These are phyloP conservation scores for Torulaspora indica DNA, from an alignment of 805 yeast species.

Conservation along the genomic window DNA sequence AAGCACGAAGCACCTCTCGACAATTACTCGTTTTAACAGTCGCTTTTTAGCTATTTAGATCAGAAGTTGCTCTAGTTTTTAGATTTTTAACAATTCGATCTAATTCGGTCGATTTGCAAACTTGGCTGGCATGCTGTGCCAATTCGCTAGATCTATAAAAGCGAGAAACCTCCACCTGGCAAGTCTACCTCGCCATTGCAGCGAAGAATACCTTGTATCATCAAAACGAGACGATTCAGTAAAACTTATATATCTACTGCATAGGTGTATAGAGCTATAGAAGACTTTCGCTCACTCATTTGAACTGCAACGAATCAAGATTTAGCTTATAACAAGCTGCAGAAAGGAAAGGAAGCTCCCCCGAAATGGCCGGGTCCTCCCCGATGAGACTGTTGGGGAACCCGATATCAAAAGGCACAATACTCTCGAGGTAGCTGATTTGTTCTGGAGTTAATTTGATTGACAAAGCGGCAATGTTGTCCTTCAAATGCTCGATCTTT, in stretches of 20 bases:
- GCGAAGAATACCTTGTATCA: too few species aligned
- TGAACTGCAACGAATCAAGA: not conserved
- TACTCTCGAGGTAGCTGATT: conserved; percentile 14
- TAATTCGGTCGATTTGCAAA: too few species aligned
- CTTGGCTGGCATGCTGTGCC: too few species aligned
- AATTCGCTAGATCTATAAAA: too few species aligned
- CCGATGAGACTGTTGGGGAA: conserved; percentile 18
- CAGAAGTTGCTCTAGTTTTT: not conserved
- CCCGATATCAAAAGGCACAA: conserved; percentile 18
- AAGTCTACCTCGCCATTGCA: too few species aligned
- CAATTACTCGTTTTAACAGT: conserved; percentile 10
- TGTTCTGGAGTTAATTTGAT: conserved; percentile 17
- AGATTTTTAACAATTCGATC: too few species aligned
- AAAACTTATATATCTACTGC: too few species aligned
- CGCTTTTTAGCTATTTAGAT: not conserved
- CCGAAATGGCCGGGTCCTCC: conserved; percentile 14
- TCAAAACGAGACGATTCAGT: too few species aligned
- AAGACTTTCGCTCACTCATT: not conserved
- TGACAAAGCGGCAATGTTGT: conserved; percentile 17
- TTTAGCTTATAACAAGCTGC: conserved; percentile 3
- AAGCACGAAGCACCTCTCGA: conserved; percentile 23
- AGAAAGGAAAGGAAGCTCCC: conserved; percentile 5
- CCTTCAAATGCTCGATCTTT: conserved; percentile 20
- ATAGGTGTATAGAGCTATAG: too few species aligned
- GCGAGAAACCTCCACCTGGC: too few species aligned